Evolutionary conservation across 2,329 filamentous ascomycete genomes (phyloP).

Genomic region (Polychaeton citri): DNA sequence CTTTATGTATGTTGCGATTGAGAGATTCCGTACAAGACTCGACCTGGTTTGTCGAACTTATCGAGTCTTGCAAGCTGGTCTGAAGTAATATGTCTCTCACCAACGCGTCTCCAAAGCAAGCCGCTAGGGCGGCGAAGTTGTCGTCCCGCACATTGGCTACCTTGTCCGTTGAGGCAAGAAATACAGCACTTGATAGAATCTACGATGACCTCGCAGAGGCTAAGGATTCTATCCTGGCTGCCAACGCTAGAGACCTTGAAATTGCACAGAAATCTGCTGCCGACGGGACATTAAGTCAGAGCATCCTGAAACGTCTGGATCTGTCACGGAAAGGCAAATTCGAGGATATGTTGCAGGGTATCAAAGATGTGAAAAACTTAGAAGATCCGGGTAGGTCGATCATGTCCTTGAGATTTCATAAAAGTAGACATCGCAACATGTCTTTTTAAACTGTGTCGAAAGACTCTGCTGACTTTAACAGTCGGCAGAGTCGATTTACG

Average conservation of each 20-base stretch:
- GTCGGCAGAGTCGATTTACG: constrained; percentile 75
- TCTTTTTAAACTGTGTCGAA: not conserved
- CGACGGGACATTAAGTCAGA: constrained; percentile 63
- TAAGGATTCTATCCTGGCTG: constrained; percentile 65
- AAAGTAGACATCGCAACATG: not conserved
- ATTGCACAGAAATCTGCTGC: constrained; percentile 60
- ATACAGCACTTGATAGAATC: constrained; percentile 72
- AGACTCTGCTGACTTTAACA: constrained; percentile 26
- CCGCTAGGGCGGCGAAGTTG: constrained; percentile 62
- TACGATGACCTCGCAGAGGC: constrained; percentile 59
- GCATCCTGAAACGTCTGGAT: constrained; percentile 78
- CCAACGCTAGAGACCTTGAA: constrained; percentile 73
- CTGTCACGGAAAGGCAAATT: constrained; percentile 79
- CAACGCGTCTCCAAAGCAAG: constrained; percentile 64
- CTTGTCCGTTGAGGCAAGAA: constrained; percentile 61
- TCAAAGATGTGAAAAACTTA: constrained; percentile 72
- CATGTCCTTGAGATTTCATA: not conserved
- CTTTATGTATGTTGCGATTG: no score
- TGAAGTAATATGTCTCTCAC: constrained; percentile 91
- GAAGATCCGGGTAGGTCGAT: constrained; percentile 63
- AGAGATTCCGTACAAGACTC: no score
- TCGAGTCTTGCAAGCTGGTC: no score
- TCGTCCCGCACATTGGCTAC: constrained; percentile 76
- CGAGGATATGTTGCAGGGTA: constrained; percentile 94
- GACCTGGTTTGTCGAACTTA: not conserved